A percentile compares a stretch with the other conserved stretches of the same genome.
Conservation (phyloP, 2,329 filamentous ascomycete genomes). For the Aspergillus sp. region DNA sequence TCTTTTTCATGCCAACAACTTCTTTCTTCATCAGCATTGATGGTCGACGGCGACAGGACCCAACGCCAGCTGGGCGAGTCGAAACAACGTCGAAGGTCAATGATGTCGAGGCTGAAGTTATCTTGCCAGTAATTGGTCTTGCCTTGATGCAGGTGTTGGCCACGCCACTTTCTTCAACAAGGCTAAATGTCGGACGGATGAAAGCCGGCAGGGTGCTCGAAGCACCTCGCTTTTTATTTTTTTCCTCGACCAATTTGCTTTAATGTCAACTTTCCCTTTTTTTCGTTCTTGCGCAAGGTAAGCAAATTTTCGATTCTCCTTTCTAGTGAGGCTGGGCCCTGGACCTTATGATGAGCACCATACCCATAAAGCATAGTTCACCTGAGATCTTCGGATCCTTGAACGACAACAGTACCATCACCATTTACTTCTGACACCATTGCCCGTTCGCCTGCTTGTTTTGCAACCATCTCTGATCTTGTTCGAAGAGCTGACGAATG, state of each 20-base stretch:
- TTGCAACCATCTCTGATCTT: not conserved
- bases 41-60: not conserved
- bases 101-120: not conserved
- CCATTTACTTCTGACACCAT: slow-evolving; percentile 34
- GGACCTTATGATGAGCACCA: slow-evolving; percentile 37
- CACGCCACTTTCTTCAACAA: not conserved
- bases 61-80: not conserved
- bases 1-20: not conserved
- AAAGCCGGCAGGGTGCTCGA: not conserved
- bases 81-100: not conserved
- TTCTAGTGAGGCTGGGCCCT: slow-evolving; percentile 1
- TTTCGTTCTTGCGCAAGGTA: slow-evolving; percentile 15
- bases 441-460: slow-evolving; percentile 17
- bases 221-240: not conserved
- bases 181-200: slow-evolving; percentile 5
- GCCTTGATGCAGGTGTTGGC: not conserved
- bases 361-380: slow-evolving; percentile 44
- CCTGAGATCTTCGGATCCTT: slow-evolving; percentile 41
- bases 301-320: slow-evolving; percentile 14
- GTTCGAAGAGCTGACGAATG: slow-evolving; percentile 3
- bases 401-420: slow-evolving; percentile 44
- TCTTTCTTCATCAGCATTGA: not conserved
- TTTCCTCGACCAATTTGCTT: slow-evolving; percentile 1
- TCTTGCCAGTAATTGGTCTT: not conserved
- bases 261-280: not conserved